phyloP scores from a whole-genome alignment of 2,329 filamentous ascomycete species.

The Cladosporium sp. region DNA sequence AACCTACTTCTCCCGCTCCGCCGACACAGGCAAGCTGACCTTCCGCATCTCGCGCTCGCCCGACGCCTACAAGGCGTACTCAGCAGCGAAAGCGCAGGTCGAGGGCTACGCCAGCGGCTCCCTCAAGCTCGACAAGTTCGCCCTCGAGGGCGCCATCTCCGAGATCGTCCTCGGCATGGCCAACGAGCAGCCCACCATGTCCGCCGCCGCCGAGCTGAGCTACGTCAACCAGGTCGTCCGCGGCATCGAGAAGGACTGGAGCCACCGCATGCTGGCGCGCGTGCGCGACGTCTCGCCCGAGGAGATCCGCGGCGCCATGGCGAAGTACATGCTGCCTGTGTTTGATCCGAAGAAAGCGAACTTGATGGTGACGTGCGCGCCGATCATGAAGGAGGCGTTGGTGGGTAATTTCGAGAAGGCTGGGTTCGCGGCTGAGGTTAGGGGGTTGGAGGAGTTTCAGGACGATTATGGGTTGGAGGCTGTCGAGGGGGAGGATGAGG shows the following conservation, averaged over 20 bases:
- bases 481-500: slow-evolving; percentile 54
- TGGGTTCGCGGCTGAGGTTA: slow-evolving; percentile 73
- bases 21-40: slow-evolving; percentile 72
- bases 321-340: slow-evolving; percentile 67
- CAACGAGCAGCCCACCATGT: slow-evolving; percentile 81
- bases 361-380: slow-evolving; percentile 80
- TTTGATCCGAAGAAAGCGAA: slow-evolving; percentile 79
- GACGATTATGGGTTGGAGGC: slow-evolving; percentile 80
- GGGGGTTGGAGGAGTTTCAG: slow-evolving; percentile 71
- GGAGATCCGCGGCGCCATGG: slow-evolving; percentile 69
- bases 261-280: slow-evolving; percentile 65
- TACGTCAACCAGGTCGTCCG: slow-evolving; percentile 78
- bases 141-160: slow-evolving; percentile 85
- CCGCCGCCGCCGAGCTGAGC: slow-evolving; percentile 71
- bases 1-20: slow-evolving; percentile 67
- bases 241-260: slow-evolving; percentile 70
- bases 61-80: slow-evolving; percentile 79
- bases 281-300: slow-evolving; percentile 70
- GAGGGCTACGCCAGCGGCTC: slow-evolving; percentile 66
- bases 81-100: slow-evolving; percentile 68
- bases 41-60: slow-evolving; percentile 88
- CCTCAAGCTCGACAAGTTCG: slow-evolving; percentile 67
- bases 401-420: slow-evolving; percentile 65
- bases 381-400: slow-evolving; percentile 75
- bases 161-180: slow-evolving; percentile 81